These are phyloP conservation scores for Neoascochyta sp. DNA, from an alignment of 2,329 filamentous ascomycete genomes.

Conservation along the genomic window DNA sequence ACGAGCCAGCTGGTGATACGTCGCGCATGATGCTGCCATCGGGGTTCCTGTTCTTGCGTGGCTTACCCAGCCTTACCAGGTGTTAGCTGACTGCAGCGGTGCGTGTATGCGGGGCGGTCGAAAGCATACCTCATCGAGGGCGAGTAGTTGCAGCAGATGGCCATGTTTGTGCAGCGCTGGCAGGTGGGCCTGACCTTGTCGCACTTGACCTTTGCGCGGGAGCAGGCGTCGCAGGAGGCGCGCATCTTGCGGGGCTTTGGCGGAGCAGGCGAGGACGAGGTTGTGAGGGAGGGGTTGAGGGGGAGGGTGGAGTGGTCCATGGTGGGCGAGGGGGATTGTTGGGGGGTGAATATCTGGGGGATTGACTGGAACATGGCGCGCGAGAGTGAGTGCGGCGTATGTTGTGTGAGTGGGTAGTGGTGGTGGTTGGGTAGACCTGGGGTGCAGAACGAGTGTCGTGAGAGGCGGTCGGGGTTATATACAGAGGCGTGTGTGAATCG, in stretches of 20 bases:
- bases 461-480: slow-evolving; percentile 30
- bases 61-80: slow-evolving; percentile 30
- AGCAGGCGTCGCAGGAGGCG: slow-evolving; percentile 39
- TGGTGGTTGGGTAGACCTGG: slow-evolving; percentile 9
- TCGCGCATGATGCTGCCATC: slow-evolving; percentile 36
- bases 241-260: slow-evolving; percentile 37
- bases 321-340: slow-evolving; percentile 21
- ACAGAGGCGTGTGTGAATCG: slow-evolving; percentile 16
- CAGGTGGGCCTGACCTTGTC: slow-evolving; percentile 38
- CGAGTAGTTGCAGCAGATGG: slow-evolving; percentile 40
- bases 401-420: too few relatives aligned
- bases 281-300: slow-evolving; percentile 17
- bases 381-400: too few relatives aligned
- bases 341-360: slow-evolving; percentile 22
- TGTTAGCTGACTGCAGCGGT: slow-evolving; percentile 12
- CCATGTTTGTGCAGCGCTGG: slow-evolving; percentile 37
- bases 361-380: slow-evolving; percentile 32
- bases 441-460: slow-evolving; percentile 12
- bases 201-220: slow-evolving; percentile 39
- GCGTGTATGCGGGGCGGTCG: background rate
- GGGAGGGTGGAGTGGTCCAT: slow-evolving; percentile 24
- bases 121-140: slow-evolving; percentile 37
- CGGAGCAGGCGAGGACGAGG: slow-evolving; percentile 19
- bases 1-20: slow-evolving; percentile 32
- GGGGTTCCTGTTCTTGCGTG: slow-evolving; percentile 37